Evolutionary conservation across 2,329 filamentous ascomycete genomes (phyloP), one percentile per base, ranked within the genome.

Genomic region (Trichoderma simmonsii): DNA sequence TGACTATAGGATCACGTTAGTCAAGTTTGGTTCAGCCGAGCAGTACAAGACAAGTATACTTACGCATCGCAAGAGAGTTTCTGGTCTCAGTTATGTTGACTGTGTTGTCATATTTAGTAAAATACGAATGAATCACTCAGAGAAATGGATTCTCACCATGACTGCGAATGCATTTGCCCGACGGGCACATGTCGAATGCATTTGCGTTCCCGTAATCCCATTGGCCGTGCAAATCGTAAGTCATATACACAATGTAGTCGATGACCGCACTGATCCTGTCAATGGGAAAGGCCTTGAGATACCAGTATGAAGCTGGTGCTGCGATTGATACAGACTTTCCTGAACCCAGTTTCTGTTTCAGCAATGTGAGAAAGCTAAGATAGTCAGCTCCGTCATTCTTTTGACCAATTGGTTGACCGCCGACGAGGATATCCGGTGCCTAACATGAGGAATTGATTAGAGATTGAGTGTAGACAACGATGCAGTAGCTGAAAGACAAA

Each of bases 281-380:
- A 0, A 84, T 80, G 0, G 79, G 81, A 56, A 67, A 71, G 0
- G 71, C 68, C 72, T 79, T 80, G 0, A 84, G 76, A 12, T 83
- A 84, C 81, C 80, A 83, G 70, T 77, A 84, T 0, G 81, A 82
- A 0, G 81, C 78, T 0, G 81, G 81, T 0, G 81, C 77, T 3
- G 81, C 81, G 70, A 83, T 78, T 0, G 81, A 83, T 2, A 83
- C 72, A 0, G 79, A 74, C 69, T 80, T 82, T 15, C 67, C 78
- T 54, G 73, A 78, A 28, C 56, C 83, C 39, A 79, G 71, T 7
- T 61, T 61, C 30, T 34, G n/a, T 0, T 32, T 61, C 3, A 61
- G 18, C 9, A 34, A 12, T 6, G 32, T 32, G 21, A 61, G 30
- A 12, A 61, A 61, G 5, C n/a, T 36, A 2, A 61, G 32, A 15